Conservation (phyloP, 2,329 filamentous ascomycete genomes). For the Colletotrichum sp. region DNA sequence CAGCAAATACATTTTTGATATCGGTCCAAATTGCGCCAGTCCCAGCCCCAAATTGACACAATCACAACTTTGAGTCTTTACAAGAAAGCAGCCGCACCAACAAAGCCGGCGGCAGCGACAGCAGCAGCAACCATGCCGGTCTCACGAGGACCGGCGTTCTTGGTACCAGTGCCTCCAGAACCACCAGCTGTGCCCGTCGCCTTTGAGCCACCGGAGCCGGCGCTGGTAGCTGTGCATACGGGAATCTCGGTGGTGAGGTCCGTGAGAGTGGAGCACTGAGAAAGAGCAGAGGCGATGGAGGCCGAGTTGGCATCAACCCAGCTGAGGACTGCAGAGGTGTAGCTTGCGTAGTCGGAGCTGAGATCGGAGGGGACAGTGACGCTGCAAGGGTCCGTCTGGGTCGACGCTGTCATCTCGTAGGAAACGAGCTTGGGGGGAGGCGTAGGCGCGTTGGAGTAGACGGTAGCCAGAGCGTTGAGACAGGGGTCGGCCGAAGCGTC, state of each 20-base stretch:
- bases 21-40: not conserved
- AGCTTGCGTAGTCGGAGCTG: slow-evolving; percentile 21
- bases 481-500: slow-evolving; percentile 21
- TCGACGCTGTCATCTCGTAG: slow-evolving; percentile 21
- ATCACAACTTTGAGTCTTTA: slow-evolving; percentile 4
- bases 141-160: slow-evolving; percentile 24
- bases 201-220: not conserved
- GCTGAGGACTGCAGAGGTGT: slow-evolving; percentile 23
- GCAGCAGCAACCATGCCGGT: slow-evolving; percentile 27
- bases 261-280: slow-evolving; percentile 27
- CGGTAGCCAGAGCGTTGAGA: slow-evolving; percentile 18
- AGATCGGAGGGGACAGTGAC: slow-evolving; percentile 27
- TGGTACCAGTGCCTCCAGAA: not conserved
- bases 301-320: slow-evolving; percentile 28
- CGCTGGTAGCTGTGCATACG: not conserved
- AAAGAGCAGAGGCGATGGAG: slow-evolving; percentile 24
- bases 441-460: slow-evolving; percentile 27
- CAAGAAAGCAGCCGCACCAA: slow-evolving; percentile 27
- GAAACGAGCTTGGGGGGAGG: slow-evolving; percentile 22
- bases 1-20: not conserved
- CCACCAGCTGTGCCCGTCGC: not conserved
- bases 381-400: slow-evolving; percentile 28
- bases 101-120: slow-evolving; percentile 27
- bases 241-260: slow-evolving; percentile 9
- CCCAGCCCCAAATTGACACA: not conserved